Percentiles rank a stretch among this genome's conserved stretches.
Conservation (phyloP, 2,329 filamentous ascomycete genomes). For the Hypoxylon sp. region DNA sequence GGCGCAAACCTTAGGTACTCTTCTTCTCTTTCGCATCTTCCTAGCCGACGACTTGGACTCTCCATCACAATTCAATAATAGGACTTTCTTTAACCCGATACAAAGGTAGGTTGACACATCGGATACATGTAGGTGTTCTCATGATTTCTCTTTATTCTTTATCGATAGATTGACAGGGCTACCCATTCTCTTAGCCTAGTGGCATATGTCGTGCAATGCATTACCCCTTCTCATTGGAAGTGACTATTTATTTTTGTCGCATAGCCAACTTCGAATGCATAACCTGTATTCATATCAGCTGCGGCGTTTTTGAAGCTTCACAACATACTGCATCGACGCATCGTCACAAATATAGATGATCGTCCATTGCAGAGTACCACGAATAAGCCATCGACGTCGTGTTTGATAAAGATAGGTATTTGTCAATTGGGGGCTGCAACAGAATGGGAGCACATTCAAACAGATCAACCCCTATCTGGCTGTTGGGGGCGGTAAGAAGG, state of each 20-base stretch:
- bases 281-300: conserved; percentile 2
- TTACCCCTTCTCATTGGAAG: background rate
- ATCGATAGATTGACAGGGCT: background rate
- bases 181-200: background rate
- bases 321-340: conserved; percentile 11
- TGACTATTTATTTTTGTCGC: conserved; percentile 6
- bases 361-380: conserved; percentile 26
- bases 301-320: conserved; percentile 9
- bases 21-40: background rate
- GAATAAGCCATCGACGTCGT: conserved; percentile 11
- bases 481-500: conserved; percentile 32
- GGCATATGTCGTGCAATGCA: background rate
- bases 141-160: background rate
- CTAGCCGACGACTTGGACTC: background rate
- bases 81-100: background rate
- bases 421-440: conserved; percentile 29
- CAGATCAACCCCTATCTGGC: conserved; percentile 22
- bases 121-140: background rate
- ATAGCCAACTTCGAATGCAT: background rate
- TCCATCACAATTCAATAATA: background rate
- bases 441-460: conserved; percentile 20
- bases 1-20: background rate
- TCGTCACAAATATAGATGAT: conserved; percentile 26
- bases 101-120: too few species aligned
- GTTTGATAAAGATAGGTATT: conserved; percentile 34